Evolutionary conservation across 768 basidiomycete species (phyloP).

Genomic region (Tricholomella constricta): DNA sequence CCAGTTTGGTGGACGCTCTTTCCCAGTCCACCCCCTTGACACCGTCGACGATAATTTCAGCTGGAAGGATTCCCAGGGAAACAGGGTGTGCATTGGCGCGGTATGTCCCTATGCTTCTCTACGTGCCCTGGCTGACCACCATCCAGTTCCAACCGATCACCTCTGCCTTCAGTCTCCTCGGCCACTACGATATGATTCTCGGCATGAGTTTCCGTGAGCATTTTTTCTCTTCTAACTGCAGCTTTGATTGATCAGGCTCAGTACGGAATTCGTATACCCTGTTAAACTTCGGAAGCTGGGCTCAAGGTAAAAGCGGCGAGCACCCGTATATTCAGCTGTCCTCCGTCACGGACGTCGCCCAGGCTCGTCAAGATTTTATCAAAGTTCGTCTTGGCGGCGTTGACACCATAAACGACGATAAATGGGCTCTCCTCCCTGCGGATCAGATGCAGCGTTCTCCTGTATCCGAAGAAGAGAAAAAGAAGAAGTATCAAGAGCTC

Average conservation of each 20-base stretch:
- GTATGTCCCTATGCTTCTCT: constrained; percentile 38
- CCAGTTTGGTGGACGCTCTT: constrained; percentile 68
- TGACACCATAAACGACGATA: constrained; percentile 54
- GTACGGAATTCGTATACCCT: constrained; percentile 79
- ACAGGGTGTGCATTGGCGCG: constrained; percentile 64
- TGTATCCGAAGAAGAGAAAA: constrained; percentile 63
- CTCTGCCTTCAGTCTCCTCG: constrained; percentile 73
- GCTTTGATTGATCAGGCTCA: constrained; percentile 26
- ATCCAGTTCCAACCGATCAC: constrained; percentile 81
- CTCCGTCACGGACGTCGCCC: constrained; percentile 51
- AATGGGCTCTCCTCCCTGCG: constrained; percentile 62
- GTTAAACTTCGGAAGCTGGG: constrained; percentile 72
- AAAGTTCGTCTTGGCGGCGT: constrained; percentile 58
- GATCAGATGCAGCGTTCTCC: constrained; percentile 64
- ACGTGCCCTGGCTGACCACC: constrained; percentile 9
- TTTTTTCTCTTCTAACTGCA: neutral
- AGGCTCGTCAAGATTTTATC: constrained; percentile 69
- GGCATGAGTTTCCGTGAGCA: constrained; percentile 76
- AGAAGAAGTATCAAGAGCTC: constrained; percentile 63
- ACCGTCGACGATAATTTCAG: constrained; percentile 60
- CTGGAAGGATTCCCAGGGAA: constrained; percentile 48
- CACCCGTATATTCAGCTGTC: constrained; percentile 74
- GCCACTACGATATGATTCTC: constrained; percentile 81
- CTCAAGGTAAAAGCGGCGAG: constrained; percentile 46
- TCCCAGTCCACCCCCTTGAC: constrained; percentile 77